phyloP scores from a whole-genome alignment of 2,329 filamentous ascomycete species.

The Trichoderma simmonsii region DNA sequence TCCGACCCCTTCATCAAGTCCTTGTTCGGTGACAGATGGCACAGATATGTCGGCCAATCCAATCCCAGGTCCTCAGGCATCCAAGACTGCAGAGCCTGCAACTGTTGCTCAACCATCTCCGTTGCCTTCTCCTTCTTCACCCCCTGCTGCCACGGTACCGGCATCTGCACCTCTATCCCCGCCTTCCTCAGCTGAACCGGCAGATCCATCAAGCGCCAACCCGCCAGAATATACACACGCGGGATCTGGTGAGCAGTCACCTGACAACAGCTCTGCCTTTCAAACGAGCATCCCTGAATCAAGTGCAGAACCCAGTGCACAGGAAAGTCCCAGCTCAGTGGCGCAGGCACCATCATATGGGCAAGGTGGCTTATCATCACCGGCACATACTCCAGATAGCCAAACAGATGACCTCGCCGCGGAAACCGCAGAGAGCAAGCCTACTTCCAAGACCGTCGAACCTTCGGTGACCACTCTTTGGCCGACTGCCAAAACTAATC shows the following conservation, averaged over 20 bases:
- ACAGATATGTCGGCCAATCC: neutral
- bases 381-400: neutral
- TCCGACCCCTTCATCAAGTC: neutral
- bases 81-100: neutral
- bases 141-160: neutral
- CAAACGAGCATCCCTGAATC: neutral
- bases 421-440: neutral
- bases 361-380: neutral
- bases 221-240: neutral
- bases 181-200: neutral
- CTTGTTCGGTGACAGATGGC: neutral
- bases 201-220: neutral
- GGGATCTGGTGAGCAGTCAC: neutral
- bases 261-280: neutral
- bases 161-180: neutral
- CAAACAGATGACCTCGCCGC: neutral
- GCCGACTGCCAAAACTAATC: conserved; percentile 4
- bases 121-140: neutral
- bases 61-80: neutral
- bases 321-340: neutral
- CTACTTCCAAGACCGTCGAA: neutral
- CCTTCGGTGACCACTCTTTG: conserved; percentile 13
- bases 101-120: neutral
- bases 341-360: neutral
- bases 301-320: neutral